Base-by-base conservation (phyloP, 1,284 basidiomycete species). In the Cutaneotrichosporon sp. region DNA sequence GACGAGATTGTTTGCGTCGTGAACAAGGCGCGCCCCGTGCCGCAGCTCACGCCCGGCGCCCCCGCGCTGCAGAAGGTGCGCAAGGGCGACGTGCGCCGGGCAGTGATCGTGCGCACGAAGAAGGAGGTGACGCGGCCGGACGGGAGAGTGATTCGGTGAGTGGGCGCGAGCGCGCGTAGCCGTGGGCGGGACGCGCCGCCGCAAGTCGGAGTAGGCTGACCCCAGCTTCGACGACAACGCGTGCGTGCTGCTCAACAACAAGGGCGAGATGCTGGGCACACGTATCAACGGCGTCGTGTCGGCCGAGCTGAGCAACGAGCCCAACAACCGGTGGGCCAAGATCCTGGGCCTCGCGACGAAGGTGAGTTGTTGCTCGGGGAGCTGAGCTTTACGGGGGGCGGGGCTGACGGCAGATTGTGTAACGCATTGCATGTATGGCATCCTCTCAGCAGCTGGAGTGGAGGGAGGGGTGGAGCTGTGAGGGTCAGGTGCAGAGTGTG, bases 1-100 rank as follows among this genome's bases (percentile, higher is more conserved):
- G 97, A 99, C 82, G 95, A 98, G 80, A 93, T 98, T 65, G 93
- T 97, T 64, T 95, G 94, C 63, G 95, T 99, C 62, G 88, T 99
- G 68, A 92, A 97, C 78, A 87, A 88, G 67, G 95, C 97, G 4
- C 86, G 93, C 16, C 92, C 95, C 4, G 84, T 98, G 38, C 69
- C 82, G 25, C 71, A 59, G 59, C 58, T 66, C 43, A 62, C 70
- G 11, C 62, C 62, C 10, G 59, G 52, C 31, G 66, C 60, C 29
- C 72, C 84, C 83, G 42, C 83, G 82, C 75, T 74, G 25, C 74
- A 79, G 59, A 93, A 93, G 82, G 92, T 98, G 22, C 87, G 93
- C 49, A 85, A 88, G 63, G 95, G 95, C 43, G 95, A 99, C 75
- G 91, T 99, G 51, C 87, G 94, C 29, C 87, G 94, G 65, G 95